These are phyloP conservation scores for Fusarium pseudonygamai DNA, from an alignment of 2,329 filamentous ascomycete genomes.

Conservation along the genomic window DNA sequence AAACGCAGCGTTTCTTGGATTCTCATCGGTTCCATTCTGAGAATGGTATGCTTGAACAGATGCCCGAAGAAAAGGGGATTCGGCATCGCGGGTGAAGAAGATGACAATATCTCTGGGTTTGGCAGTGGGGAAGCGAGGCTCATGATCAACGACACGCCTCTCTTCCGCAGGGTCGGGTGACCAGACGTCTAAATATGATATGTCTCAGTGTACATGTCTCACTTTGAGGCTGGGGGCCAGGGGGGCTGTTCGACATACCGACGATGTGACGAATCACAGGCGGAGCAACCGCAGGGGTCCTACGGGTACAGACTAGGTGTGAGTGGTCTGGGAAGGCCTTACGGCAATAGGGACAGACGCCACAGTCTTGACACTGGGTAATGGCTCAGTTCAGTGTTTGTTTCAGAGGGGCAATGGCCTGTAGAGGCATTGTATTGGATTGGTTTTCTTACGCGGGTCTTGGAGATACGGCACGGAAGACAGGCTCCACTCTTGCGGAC, in stretches of 20 bases:
- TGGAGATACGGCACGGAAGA: conserved; percentile 58
- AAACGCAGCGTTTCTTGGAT: conserved; percentile 50
- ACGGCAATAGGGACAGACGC: conserved; percentile 54
- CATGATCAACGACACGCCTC: conserved; percentile 45
- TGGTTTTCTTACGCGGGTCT: conserved; percentile 56
- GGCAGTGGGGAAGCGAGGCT: conserved; percentile 50
- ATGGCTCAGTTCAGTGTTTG: conserved; percentile 42
- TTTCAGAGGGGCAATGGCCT: conserved; percentile 23
- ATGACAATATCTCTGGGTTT: conserved; percentile 50
- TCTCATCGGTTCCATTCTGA: conserved; percentile 45
- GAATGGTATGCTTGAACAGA: conserved; percentile 52
- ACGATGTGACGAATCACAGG: conserved; percentile 51
- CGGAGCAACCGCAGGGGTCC: conserved; percentile 50
- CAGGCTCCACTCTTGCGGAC: conserved; percentile 61
- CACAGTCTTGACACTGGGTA: conserved; percentile 52
- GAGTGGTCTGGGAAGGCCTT: conserved; percentile 54
- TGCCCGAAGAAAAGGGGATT: conserved; percentile 52
- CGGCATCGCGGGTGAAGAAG: conserved; percentile 48
- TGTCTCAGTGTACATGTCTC: conserved; percentile 43
- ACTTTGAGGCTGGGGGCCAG: conserved; percentile 19
- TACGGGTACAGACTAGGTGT: conserved; percentile 52
- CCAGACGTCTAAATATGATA: conserved; percentile 49
- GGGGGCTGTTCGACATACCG: conserved; percentile 46
- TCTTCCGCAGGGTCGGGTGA: conserved; percentile 49
- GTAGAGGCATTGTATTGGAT: conserved; percentile 23